phyloP scores from a whole-genome alignment of 2,329 filamentous ascomycete species.

The Dactylellina drechsleri region DNA sequence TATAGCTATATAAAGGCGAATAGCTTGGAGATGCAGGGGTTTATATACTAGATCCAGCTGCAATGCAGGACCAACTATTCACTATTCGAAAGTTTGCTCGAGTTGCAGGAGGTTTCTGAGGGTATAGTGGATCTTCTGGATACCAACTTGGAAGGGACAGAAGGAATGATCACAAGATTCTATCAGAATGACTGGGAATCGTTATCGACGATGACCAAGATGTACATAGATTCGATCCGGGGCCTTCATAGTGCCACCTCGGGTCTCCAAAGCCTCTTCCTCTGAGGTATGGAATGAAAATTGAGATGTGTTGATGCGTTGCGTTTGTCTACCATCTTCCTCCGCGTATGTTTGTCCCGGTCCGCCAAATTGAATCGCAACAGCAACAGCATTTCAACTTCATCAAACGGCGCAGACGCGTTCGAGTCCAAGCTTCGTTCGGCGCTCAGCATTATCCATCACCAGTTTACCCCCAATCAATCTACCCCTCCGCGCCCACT shows the following conservation, averaged over 20 bases:
- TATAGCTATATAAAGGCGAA: background rate
- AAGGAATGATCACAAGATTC: no score
- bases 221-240: background rate
- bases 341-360: slow-evolving; percentile 8
- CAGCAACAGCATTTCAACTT: slow-evolving; percentile 11
- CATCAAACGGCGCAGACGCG: slow-evolving; percentile 26
- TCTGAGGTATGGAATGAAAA: background rate
- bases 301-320: slow-evolving; percentile 17
- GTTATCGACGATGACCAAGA: background rate
- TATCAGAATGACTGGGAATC: background rate
- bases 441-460: slow-evolving; percentile 14
- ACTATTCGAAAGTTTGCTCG: background rate
- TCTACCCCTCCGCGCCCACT: background rate
- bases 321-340: background rate
- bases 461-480: background rate
- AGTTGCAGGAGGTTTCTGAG: background rate
- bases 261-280: background rate
- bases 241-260: background rate
- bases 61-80: background rate
- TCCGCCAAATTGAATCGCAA: slow-evolving; percentile 4
- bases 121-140: slow-evolving; percentile 1
- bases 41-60: background rate
- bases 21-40: background rate
- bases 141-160: background rate
- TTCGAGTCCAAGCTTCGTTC: slow-evolving; percentile 22